Conservation (phyloP, 2,329 filamentous ascomycete genomes). For the Ascochyta pisi region DNA sequence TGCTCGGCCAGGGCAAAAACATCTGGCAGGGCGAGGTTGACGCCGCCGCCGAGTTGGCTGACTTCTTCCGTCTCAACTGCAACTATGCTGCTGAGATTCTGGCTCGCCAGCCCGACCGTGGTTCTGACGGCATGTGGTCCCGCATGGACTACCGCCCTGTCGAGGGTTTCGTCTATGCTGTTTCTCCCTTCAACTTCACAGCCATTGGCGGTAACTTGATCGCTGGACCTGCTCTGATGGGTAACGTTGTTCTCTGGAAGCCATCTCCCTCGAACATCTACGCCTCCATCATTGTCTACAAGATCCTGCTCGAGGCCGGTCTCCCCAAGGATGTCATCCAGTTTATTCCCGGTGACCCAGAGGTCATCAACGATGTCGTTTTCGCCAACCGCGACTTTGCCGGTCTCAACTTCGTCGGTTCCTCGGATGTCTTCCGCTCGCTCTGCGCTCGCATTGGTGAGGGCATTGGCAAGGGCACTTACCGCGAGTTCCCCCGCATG, state of each 20-base stretch:
- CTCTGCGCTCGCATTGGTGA: constrained; percentile 84
- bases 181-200: constrained; percentile 95
- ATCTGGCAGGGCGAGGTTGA: constrained; percentile 98
- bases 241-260: constrained; percentile 96
- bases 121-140: constrained; percentile 83
- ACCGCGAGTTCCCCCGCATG: constrained; percentile 82
- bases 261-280: constrained; percentile 84
- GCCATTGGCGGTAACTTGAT: constrained; percentile 88
- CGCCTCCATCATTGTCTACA: constrained; percentile 85
- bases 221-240: constrained; percentile 81
- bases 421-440: constrained; percentile 85
- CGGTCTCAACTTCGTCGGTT: constrained; percentile 91
- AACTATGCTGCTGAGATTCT: constrained; percentile 91
- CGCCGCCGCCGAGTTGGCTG: constrained; percentile 85
- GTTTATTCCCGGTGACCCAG: constrained; percentile 87
- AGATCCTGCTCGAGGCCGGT: constrained; percentile 90
- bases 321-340: constrained; percentile 88
- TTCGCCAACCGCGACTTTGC: constrained; percentile 80
- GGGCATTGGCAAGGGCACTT: constrained; percentile 79
- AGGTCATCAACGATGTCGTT: constrained; percentile 77
- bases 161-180: constrained; percentile 92
- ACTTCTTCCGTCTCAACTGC: constrained; percentile 91
- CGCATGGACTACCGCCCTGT: constrained; percentile 85
- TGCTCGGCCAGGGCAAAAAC: constrained; percentile 96
- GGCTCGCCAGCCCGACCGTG: constrained; percentile 80